These are phyloP conservation scores for Leishmania turanica DNA, from an alignment of 208 protist species.

Conservation along the genomic window DNA sequence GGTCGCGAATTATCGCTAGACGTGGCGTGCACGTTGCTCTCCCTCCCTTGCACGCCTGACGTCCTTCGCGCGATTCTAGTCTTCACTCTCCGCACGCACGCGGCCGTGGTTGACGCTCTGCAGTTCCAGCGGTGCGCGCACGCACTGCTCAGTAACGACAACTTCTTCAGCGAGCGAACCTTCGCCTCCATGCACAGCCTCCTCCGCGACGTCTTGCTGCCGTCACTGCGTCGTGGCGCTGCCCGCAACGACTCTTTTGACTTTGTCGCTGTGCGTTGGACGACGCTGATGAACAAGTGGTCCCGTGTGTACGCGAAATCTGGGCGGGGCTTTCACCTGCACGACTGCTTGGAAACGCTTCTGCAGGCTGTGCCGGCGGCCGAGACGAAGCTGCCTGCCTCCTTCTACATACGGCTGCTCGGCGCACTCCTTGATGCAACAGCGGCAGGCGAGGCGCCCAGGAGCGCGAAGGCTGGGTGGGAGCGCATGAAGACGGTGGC, in stretches of 20 bases:
- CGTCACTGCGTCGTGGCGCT: conserved; percentile 2
- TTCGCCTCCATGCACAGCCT: conserved; percentile 61
- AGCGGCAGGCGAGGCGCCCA: not conserved
- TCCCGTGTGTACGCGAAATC: conserved; percentile 71
- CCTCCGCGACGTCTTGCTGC: conserved; percentile 36
- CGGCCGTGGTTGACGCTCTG: conserved; percentile 14
- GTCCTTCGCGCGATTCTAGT: conserved; percentile 36
- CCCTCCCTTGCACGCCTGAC: conserved; percentile 19
- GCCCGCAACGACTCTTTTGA: conserved; percentile 35
- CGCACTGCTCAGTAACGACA: conserved; percentile 70
- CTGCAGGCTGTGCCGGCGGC: conserved; percentile 37
- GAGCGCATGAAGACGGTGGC: conserved; percentile 40
- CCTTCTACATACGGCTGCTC: conserved; percentile 70
- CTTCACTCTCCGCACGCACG: conserved; percentile 23
- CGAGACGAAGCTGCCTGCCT: conserved; percentile 58
- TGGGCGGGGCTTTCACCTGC: conserved; percentile 42
- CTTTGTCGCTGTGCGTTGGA: conserved; percentile 68
- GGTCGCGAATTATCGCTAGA: not conserved
- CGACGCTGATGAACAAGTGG: conserved; percentile 74
- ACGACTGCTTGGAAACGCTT: conserved; percentile 40
- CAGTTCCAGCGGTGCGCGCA: conserved; percentile 41
- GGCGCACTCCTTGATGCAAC: conserved; percentile 62
- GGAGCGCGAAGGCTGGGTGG: conserved; percentile 29
- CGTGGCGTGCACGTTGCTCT: conserved; percentile 26
- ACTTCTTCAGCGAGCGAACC: conserved; percentile 54